phyloP scores from a whole-genome alignment of 306 rosid genomes.

The Malus sylvestris region DNA sequence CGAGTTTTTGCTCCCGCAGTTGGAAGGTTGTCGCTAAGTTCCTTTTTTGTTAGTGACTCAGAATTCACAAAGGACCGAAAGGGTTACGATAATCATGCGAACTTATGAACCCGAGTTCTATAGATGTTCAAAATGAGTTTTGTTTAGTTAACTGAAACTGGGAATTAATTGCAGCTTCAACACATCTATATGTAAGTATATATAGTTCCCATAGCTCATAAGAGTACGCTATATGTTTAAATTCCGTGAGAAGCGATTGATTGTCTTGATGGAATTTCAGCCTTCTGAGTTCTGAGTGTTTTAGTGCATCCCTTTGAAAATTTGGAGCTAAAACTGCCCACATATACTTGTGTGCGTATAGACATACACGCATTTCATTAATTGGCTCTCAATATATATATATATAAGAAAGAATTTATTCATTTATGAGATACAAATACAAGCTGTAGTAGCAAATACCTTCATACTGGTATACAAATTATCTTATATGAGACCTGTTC shows the following conservation, averaged over 20 bases:
- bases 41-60: too few species aligned
- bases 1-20: too few species aligned
- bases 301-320: background rate
- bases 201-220: background rate
- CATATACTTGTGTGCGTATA: background rate
- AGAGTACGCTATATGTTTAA: background rate
- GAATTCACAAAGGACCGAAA: too few species aligned
- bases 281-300: background rate
- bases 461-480: background rate
- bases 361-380: background rate
- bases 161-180: background rate
- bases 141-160: background rate
- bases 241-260: background rate
- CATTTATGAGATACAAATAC: background rate
- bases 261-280: background rate
- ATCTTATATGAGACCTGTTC: background rate
- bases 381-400: background rate
- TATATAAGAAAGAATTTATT: background rate
- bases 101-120: too few species aligned
- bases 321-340: background rate
- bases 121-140: too few species aligned
- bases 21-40: too few species aligned
- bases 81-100: too few species aligned
- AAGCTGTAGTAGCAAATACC: background rate
- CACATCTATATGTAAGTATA: background rate